Percentiles rank a stretch among this genome's conserved stretches.
Conservation (phyloP, 176 grass and related monocot genomes). For the Thinopyrum elongatum region DNA sequence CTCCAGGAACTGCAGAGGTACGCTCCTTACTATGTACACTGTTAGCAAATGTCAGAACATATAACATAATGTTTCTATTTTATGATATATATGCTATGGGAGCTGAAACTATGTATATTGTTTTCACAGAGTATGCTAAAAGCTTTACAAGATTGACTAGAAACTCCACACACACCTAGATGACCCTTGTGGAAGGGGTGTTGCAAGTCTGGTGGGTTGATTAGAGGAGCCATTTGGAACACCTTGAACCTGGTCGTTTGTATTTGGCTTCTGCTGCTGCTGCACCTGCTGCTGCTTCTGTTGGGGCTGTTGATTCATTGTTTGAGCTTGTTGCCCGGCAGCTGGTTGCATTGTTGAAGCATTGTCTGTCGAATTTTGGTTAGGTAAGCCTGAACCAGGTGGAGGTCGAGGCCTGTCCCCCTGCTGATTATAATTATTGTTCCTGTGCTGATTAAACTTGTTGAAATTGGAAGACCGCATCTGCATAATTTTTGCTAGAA, state of each 20-base stretch:
- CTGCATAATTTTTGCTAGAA: conserved; percentile 78
- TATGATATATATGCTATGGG: conserved; percentile 22
- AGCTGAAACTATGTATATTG: conserved; percentile 27
- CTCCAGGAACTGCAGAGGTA: background rate
- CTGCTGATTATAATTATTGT: conserved; percentile 66
- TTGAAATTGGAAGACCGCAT: conserved; percentile 51
- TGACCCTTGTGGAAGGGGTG: conserved; percentile 87
- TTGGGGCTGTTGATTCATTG: conserved; percentile 50
- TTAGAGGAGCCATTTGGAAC: conserved; percentile 62
- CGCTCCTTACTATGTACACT: conserved; percentile 9
- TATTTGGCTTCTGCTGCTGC: conserved; percentile 46
- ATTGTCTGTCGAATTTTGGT: conserved; percentile 51
- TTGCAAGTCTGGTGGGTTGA: conserved; percentile 63
- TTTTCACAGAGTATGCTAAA: conserved; percentile 50
- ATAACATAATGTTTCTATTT: conserved; percentile 21
- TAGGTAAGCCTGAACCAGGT: conserved; percentile 51
- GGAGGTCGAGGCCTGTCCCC: conserved; percentile 59
- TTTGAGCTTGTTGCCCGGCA: conserved; percentile 48
- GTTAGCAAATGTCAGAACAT: conserved; percentile 23
- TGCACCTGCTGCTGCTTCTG: conserved; percentile 32
- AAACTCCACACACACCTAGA: conserved; percentile 99
- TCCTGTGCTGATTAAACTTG: conserved; percentile 65
- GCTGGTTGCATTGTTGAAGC: conserved; percentile 31
- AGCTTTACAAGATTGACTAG: conserved; percentile 68
- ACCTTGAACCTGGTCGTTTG: conserved; percentile 49